Conservation (phyloP, 2,329 filamentous ascomycete species). For the Penicillium sclerotigenum region DNA sequence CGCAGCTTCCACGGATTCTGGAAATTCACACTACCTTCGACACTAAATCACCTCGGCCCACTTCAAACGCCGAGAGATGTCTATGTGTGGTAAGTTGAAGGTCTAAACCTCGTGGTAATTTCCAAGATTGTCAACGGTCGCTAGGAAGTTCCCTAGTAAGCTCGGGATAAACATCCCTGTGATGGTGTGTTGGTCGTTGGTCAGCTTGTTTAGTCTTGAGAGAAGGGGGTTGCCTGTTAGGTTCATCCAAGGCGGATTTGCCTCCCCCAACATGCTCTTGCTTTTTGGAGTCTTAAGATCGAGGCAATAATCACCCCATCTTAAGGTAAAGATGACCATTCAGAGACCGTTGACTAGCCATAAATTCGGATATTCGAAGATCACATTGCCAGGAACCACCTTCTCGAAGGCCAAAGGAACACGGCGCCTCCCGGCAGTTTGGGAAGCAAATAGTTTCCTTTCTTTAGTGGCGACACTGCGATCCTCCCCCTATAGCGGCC, state of each 20-base stretch:
- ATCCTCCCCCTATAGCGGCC: constrained; percentile 10
- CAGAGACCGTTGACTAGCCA: background rate
- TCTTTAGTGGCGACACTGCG: constrained; percentile 12
- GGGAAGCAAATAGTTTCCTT: constrained; percentile 20
- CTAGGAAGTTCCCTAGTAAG: background rate
- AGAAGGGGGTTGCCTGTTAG: background rate
- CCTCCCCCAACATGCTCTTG: background rate
- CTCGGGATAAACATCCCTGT: background rate
- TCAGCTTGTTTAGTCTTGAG: background rate
- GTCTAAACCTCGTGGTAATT: background rate
- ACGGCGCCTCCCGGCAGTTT: constrained; percentile 16
- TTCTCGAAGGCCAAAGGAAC: constrained; percentile 24
- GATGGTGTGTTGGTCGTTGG: background rate
- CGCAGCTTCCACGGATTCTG: constrained; percentile 3
- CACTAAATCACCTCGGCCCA: no score
- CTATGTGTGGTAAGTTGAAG: background rate
- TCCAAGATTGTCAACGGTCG: background rate
- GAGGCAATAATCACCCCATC: background rate
- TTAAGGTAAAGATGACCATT: background rate
- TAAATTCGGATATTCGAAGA: background rate
- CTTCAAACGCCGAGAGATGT: no score
- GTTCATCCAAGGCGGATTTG: background rate
- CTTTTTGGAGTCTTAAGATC: background rate
- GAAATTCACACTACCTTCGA: constrained; percentile 4
- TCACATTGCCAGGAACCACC: constrained; percentile 6